phyloP scores from a whole-genome alignment of 441 rosid species.

The Gossypium schwendimanii region DNA sequence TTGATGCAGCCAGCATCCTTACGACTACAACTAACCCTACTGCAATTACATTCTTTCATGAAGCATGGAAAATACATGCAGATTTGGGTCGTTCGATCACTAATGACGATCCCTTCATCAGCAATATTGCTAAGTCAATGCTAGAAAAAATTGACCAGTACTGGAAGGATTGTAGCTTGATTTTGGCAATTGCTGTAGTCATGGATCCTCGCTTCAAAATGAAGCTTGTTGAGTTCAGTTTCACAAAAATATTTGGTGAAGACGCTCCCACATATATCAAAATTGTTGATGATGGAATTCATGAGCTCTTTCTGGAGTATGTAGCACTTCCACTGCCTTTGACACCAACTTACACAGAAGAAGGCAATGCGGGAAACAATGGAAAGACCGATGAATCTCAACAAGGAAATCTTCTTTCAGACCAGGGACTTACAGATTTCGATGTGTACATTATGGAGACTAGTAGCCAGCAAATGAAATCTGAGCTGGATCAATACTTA shows the following conservation, averaged over 20 bases:
- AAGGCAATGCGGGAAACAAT: conserved; percentile 25
- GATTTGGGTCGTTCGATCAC: conserved; percentile 48
- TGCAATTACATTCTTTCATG: conserved; percentile 61
- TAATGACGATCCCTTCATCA: conserved; percentile 50
- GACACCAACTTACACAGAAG: conserved; percentile 48
- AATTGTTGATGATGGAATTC: conserved; percentile 67
- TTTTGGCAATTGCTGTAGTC: conserved; percentile 65
- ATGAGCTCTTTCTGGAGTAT: conserved; percentile 70
- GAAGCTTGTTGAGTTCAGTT: conserved; percentile 91
- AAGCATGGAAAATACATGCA: conserved; percentile 71
- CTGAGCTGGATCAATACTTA: conserved; percentile 78
- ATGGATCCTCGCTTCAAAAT: conserved; percentile 95
- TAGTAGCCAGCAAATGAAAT: conserved; percentile 51
- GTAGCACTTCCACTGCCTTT: conserved; percentile 51
- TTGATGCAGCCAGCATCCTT: conserved; percentile 55
- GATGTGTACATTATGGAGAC: conserved; percentile 81
- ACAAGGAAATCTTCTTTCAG: conserved; percentile 33
- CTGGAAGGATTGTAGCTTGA: conserved; percentile 75
- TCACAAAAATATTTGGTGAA: conserved; percentile 65
- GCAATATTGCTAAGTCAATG: conserved; percentile 42
- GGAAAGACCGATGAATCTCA: conserved; percentile 32
- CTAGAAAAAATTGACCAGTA: conserved; percentile 55
- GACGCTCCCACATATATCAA: conserved; percentile 56
- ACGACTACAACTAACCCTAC: conserved; percentile 37
- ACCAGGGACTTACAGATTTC: conserved; percentile 64